Conservation (phyloP, 768 basidiomycete genomes). For the Kwoniella pini region DNA sequence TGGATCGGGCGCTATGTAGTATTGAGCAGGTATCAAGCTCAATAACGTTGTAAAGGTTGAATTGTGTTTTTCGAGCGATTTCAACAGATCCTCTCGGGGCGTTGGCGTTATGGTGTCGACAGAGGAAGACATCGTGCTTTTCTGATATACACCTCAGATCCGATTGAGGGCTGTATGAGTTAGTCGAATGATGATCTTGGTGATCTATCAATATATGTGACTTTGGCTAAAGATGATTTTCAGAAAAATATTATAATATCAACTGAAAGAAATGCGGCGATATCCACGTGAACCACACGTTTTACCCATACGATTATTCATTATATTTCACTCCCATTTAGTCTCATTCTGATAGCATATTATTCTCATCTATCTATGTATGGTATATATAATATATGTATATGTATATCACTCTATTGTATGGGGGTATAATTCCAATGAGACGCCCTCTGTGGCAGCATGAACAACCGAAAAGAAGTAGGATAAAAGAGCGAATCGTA, state of each 20-base stretch:
- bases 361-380: background rate
- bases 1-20: slow-evolving; percentile 72
- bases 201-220: no score
- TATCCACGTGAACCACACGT: background rate
- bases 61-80: slow-evolving; percentile 74
- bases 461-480: background rate
- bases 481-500: background rate
- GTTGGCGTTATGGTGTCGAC: background rate
- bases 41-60: slow-evolving; percentile 79
- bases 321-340: background rate
- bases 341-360: background rate
- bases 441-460: background rate
- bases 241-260: background rate
- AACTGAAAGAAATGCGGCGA: background rate
- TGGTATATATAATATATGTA: slow-evolving; percentile 1
- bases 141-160: no score
- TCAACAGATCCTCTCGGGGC: slow-evolving; percentile 35
- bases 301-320: background rate
- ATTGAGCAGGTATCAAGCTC: slow-evolving; percentile 82
- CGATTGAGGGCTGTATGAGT: no score
- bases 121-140: background rate
- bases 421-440: background rate
- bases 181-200: no score
- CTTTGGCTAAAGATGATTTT: background rate
- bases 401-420: background rate